Base-by-base conservation (phyloP, 768 basidiomycete species). In the Lactifluus volemus region DNA sequence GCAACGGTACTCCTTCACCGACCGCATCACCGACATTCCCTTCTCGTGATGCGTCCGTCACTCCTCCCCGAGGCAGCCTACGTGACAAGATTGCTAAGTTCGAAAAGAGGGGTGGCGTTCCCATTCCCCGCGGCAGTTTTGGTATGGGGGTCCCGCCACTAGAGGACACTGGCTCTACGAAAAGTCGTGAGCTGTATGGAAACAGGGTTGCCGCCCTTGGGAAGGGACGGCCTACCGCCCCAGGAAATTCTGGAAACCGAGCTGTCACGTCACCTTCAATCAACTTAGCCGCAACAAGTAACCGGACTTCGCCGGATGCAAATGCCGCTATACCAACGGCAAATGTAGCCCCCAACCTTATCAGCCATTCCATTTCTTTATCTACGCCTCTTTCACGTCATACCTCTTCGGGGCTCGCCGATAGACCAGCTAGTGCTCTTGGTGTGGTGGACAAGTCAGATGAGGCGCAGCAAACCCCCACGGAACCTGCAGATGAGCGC, bases 1-100 rank as follows among this genome's bases (percentile, higher is more conserved):
- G 81, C 60, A 69, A 65, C 69, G 63, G 44, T 62, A 66, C 57
- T 55, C 70, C 58, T 63, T 38, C 73, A 47, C 66, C 78, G 56
- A 64, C 74, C 21, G 69, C 74, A 11, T 68, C 73, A 29, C 65
- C 70, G 14, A 63, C 71, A n/a, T 61, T 67, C 25, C 72, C 69
- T 50, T 68, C 55, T 45, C 55, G 68, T 3, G 69, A 69, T 30
- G 63, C 70, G 4, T 68, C 61, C 39, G 45, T 60, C 62, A 62
- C 58, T 19, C 49, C 60, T 54, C 53, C 63, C 9, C 53, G 65
- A 0, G 68, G 74, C 42, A 72, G 70, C 11, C 72, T 82, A 10
- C 76, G 81, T 21, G 88, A 86, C 70, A 89, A 83, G 75, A 91
- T 91, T 64, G 88, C 89, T 21, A 84, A 81, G 63, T 92, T 92